phyloP scores from a whole-genome alignment of 139 green algal genomes.

The Coccomyxa sp. region DNA sequence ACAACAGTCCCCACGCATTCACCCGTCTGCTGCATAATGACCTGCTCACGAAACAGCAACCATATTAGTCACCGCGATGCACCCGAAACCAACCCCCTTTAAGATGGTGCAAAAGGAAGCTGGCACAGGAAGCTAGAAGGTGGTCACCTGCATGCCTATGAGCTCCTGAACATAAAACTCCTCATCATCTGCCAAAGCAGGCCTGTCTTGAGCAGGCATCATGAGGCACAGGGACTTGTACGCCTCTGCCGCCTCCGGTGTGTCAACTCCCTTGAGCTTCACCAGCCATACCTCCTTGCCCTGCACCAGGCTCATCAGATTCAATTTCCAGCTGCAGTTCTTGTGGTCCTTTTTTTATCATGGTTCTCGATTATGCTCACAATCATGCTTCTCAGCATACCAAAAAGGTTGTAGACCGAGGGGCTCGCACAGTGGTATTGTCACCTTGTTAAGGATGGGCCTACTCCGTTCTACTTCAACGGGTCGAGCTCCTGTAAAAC shows the following conservation, averaged over 20 bases:
- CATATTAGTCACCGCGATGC: not conserved
- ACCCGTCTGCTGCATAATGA: conserved; percentile 19
- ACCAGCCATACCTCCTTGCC: conserved; percentile 37
- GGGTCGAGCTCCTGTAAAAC: not conserved
- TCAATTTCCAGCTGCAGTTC: not conserved
- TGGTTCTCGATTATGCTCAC: not conserved
- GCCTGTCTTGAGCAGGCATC: conserved; percentile 18
- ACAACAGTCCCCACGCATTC: conserved; percentile 28
- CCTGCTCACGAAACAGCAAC: not conserved
- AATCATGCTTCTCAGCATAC: not conserved
- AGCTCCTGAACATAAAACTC: conserved; percentile 50
- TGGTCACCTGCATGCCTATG: not conserved
- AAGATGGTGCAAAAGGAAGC: not conserved
- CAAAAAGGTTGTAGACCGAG: not conserved
- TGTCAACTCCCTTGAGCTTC: conserved; percentile 36
- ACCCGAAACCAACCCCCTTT: not conserved
- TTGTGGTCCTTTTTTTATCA: not conserved
- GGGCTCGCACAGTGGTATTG: not conserved
- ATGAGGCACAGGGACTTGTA: conserved; percentile 34
- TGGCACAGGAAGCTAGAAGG: not conserved
- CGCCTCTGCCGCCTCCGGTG: conserved; percentile 23
- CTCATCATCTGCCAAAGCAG: conserved; percentile 39
- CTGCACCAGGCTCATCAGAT: not conserved
- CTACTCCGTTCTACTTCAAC: conserved; percentile 24
- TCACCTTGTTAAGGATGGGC: conserved; percentile 29